Evolutionary conservation across 768 basidiomycete genomes (phyloP), one percentile per base, ranked within the genome.

Genomic region (Rhizopogon sp.): DNA sequence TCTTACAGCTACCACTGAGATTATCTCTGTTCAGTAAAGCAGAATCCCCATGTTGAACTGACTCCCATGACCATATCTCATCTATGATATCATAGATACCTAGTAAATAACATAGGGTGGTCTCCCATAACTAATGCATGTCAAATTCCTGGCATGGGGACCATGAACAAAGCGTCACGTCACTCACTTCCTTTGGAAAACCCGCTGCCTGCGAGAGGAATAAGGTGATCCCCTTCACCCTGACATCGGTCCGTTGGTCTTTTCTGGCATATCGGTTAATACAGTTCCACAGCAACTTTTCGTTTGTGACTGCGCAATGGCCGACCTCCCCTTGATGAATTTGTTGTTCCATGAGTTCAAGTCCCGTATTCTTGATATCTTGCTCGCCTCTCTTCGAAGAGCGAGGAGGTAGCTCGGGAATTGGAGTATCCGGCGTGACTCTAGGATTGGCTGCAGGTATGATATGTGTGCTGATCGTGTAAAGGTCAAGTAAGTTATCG

Each of bases 141-240:
- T 22, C 6, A 56, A 49, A 31, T 31, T 33, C 51, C 37, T 10
- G 8, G 31, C 11, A 4, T 31, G 33, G 31, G 13, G 39, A 33
- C 31, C 1, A 39, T 39, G 6, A 10, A 22, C 25, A 1, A 31
- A 16, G 16, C n/a, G 20, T 25, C 33, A 16, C 13, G 11, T 39
- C 37, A 58, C 79, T 31, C 52, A 84, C 90, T 82, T 95, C 92
- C 68, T 93, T 95, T 46, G 81, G 82, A 61, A 94, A 87, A 2
- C 94, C 92, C 67, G 89, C 93, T 2, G 90, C 91, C 64, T 95
- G 93, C 3, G 82, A 81, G 46, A 90, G 75, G 58, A 94, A 80
- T 49, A 96, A 70, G 0, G 91, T 95, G 8, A 89, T 51, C 0
- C 87, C 82, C 8, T 14, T 11, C 45, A 22, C 20, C 60, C 74